Evolutionary conservation across 352 stramenopile species (phyloP).

Genomic region (Globisporangium rhizosaccharum): DNA sequence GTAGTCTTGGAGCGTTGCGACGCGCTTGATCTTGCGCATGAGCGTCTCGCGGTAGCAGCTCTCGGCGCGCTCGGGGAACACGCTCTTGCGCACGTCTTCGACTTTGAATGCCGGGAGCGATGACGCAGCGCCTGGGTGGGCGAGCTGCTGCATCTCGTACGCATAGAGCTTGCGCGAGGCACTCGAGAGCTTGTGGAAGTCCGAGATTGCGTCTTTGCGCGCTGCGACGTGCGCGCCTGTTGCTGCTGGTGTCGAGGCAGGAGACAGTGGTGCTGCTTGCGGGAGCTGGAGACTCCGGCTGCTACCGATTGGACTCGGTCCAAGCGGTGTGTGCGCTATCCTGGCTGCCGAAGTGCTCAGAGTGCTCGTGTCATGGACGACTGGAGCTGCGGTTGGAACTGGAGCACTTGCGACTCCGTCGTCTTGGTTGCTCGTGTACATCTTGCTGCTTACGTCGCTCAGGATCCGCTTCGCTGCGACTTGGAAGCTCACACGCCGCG

Average conservation of each 20-base stretch:
- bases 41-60: conserved; percentile 53
- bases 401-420: not conserved
- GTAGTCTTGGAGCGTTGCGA: conserved; percentile 50
- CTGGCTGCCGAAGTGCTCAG: not conserved
- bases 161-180: conserved; percentile 31
- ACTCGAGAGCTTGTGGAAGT: conserved; percentile 27
- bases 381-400: not conserved
- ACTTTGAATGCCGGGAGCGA: conserved; percentile 28
- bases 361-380: not conserved
- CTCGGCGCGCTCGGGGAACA: conserved; percentile 44
- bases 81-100: conserved; percentile 47
- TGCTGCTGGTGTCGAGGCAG: not conserved
- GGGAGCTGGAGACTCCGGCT: not conserved
- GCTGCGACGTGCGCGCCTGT: not conserved
- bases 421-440: conserved; percentile 19
- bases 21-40: conserved; percentile 43
- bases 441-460: conserved; percentile 4
- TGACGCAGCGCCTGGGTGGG: conserved; percentile 9
- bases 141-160: conserved; percentile 21
- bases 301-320: conserved; percentile 3
- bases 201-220: conserved; percentile 29
- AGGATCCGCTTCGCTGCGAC: conserved; percentile 33
- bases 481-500: conserved; percentile 23
- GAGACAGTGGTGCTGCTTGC: no score
- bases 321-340: not conserved